Percentiles rank a stretch among this genome's conserved stretches.
phyloP scores from a whole-genome alignment of 73 alveolate genomes.

The Durusdinium trenchii region DNA sequence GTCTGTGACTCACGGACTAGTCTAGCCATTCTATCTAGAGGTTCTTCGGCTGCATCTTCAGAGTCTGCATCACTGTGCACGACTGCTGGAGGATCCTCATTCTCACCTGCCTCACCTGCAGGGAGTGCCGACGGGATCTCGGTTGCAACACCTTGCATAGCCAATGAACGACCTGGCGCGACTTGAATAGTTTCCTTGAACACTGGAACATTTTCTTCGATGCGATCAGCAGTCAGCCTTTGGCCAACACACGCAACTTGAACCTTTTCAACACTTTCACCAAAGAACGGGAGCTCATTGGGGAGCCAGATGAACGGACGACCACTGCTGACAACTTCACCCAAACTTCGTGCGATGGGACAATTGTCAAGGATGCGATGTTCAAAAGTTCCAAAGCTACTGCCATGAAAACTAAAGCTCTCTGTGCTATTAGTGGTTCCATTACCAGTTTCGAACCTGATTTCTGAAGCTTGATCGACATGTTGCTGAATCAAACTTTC shows the following conservation, averaged over 20 bases:
- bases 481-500: background rate
- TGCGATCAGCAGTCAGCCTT: background rate
- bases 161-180: background rate
- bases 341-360: background rate
- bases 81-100: background rate
- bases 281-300: background rate
- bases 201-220: background rate
- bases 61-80: background rate
- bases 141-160: background rate
- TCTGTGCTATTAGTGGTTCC: background rate
- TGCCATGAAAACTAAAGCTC: background rate
- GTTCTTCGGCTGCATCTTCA: background rate
- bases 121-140: background rate
- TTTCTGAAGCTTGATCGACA: background rate
- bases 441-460: background rate
- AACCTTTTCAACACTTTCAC: background rate
- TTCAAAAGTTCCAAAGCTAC: background rate
- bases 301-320: background rate
- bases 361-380: background rate
- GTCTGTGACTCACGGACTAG: background rate
- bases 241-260: background rate
- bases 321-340: no score
- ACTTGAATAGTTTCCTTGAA: background rate
- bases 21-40: background rate
- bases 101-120: background rate